phyloP scores from a whole-genome alignment of 148 eudicot genomes.

The Talinum fruticosum region DNA sequence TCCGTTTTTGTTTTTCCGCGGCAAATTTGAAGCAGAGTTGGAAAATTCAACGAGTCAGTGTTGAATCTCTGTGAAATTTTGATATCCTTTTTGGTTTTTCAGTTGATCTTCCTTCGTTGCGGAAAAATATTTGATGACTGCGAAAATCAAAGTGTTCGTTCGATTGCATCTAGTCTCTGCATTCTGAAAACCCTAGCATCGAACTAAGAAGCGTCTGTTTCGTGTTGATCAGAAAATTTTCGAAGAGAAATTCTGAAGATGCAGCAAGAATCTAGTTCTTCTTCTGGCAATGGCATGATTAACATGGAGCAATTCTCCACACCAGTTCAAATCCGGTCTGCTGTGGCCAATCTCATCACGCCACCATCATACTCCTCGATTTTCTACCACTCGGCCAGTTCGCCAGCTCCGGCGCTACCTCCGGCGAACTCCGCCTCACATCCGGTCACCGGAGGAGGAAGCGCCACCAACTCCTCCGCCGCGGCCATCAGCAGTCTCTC shows the following conservation, averaged over 20 bases:
- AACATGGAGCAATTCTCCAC: background rate
- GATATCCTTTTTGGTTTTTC: background rate
- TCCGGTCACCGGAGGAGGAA: background rate
- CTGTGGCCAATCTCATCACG: conserved; percentile 11
- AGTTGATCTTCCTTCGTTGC: background rate
- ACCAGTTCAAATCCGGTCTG: background rate
- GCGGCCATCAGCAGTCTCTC: conserved; percentile 25
- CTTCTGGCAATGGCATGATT: background rate
- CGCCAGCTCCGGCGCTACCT: background rate
- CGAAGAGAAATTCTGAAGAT: conserved; percentile 14
- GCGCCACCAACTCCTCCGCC: conserved; percentile 3
- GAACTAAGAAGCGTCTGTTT: background rate
- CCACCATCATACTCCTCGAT: conserved; percentile 27
- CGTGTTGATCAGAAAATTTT: background rate
- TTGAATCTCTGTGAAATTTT: background rate
- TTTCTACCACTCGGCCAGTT: conserved; percentile 18
- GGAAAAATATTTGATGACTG: background rate
- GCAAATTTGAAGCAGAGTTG: background rate
- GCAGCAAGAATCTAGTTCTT: conserved; percentile 23
- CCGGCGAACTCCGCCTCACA: conserved; percentile 4
- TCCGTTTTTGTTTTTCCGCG: background rate
- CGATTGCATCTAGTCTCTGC: background rate
- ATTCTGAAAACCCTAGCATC: background rate
- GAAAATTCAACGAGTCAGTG: background rate
- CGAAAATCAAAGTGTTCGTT: background rate